Evolutionary conservation across 768 basidiomycete genomes (phyloP).

Genomic region (Tulasnella sp.): DNA sequence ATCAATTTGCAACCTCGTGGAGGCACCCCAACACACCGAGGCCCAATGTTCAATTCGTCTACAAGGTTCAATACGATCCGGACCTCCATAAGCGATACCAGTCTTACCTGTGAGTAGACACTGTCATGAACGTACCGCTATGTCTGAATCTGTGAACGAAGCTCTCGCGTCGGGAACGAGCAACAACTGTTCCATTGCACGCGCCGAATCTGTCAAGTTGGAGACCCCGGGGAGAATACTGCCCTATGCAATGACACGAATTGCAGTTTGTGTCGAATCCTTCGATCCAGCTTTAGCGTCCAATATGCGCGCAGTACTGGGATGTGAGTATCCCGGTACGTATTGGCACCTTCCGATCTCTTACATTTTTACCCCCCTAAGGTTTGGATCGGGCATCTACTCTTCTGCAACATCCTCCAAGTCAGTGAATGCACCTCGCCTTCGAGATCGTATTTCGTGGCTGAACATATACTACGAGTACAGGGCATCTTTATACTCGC

Average conservation of each 20-base stretch:
- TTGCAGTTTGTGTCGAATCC: not conserved
- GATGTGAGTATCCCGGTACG: not conserved
- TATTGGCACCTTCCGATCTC: not conserved
- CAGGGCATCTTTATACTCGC: not conserved
- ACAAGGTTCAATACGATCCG: not conserved
- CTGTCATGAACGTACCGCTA: not conserved
- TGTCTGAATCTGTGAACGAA: not conserved
- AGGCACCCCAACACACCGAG: not conserved
- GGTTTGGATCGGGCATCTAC: not conserved
- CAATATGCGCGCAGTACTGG: not conserved
- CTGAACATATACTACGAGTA: no score
- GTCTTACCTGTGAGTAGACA: not conserved
- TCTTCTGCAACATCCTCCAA: not conserved
- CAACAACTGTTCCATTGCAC: conserved; percentile 2
- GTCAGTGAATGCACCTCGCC: no score
- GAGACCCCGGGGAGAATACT: not conserved
- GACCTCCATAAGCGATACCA: not conserved
- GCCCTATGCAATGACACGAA: not conserved
- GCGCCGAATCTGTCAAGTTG: not conserved
- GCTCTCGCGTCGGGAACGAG: not conserved
- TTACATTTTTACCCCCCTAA: not conserved
- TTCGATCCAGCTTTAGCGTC: not conserved
- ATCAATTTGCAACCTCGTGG: conserved; percentile 1
- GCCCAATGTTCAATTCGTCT: not conserved
- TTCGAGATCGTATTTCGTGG: no score